Evolutionary conservation across 108 stramenopile genomes (phyloP), one percentile per base, ranked within the genome.

Genomic region (Epithemia pelagica): DNA sequence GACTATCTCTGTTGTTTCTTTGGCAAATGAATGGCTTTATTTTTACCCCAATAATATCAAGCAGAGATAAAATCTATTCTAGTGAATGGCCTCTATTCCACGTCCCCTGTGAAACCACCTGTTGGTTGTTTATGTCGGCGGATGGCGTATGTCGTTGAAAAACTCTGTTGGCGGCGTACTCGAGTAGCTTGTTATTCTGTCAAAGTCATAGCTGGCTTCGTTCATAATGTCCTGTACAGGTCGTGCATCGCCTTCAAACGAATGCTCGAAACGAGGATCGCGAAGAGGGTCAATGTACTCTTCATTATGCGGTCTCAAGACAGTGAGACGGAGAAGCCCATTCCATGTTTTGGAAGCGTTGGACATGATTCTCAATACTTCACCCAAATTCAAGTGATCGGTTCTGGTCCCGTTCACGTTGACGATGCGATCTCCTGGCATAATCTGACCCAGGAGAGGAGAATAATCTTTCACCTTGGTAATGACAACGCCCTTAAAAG

Each of bases 351-450:
- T 46, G 37, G 37, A 46, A 46, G 10, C 37, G 37, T 46, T 46
- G 37, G 37, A 46, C 37, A 46, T 46, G 5, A 46, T 46, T 46
- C 15, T 46, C 15, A 46, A 46, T 15, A 46, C 37, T 5, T 46
- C 37, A 15, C 15, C 15, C 37, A 46, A 46, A 46, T 15, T 46
- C 37, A 46, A 15, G 15, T 46, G 37, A 46, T 46, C 37, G 5
- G 37, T 46, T 15, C 37, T 5, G 5, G 37, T 71, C 27, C 75
- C 82, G 61, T 87, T 83, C 22, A 90, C 77, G 24, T 81, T 72
- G 22, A 82, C 56, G 54, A 90, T 78, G 59, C 59, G 73, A 65
- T 90, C 89, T 31, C 80, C 82, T 22, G 62, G 20, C 30, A 66
- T 24, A 21, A 87, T 53, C 32, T 73, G 67, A 24, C 78, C 84